phyloP scores from a whole-genome alignment of 139 green algal genomes.

The Pleodorina starrii region DNA sequence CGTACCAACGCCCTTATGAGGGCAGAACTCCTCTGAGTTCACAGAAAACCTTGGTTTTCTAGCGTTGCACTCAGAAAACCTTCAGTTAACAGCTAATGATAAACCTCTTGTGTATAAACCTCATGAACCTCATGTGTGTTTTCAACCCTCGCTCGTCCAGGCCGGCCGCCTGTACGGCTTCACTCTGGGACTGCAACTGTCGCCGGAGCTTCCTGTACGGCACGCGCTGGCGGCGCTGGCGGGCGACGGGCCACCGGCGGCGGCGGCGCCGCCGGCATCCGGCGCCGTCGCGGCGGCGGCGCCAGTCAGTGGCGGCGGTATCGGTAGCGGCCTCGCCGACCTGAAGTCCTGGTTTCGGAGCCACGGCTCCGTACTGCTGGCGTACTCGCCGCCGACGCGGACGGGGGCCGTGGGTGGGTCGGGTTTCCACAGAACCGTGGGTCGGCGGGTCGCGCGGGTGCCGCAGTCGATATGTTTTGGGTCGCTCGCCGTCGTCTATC shows the following conservation, averaged over 20 bases:
- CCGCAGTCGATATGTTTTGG: too few species aligned
- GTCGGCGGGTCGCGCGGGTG: too few species aligned
- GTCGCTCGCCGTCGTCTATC: too few species aligned
- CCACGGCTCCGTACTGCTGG: slow-evolving; percentile 34
- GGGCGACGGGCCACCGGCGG: not conserved
- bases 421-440: too few species aligned
- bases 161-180: not conserved
- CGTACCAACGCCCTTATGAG: too few species aligned
- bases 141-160: slow-evolving; percentile 3
- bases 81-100: too few species aligned
- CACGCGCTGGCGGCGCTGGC: not conserved
- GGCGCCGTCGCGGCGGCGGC: not conserved
- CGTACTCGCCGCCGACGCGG: slow-evolving; percentile 15
- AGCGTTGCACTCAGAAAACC: too few species aligned
- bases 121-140: too few species aligned
- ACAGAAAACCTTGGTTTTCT: too few species aligned
- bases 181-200: slow-evolving; percentile 42
- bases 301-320: not conserved
- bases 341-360: slow-evolving; percentile 3
- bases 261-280: not conserved
- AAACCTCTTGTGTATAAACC: too few species aligned
- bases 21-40: too few species aligned
- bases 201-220: slow-evolving; percentile 14
- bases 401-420: not conserved
- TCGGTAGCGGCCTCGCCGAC: not conserved